Evolutionary conservation across 2,329 filamentous ascomycete species (phyloP), one percentile per base, ranked within the genome.

Genomic region (Verticillium isaacii): DNA sequence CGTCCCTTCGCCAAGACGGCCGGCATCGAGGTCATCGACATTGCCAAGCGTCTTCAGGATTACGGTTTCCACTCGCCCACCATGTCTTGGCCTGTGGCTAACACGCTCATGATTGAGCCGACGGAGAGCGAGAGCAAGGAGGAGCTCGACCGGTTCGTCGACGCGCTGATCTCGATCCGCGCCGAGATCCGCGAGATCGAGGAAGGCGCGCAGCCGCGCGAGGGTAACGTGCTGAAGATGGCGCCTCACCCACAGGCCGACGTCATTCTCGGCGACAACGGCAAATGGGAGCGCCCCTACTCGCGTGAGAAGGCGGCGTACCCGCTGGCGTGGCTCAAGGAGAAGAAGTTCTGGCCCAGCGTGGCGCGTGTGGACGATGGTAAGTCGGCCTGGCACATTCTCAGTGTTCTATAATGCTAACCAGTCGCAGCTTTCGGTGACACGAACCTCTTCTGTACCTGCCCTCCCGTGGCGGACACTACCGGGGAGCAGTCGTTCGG

Each of bases 311-410:
- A 88, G 77, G 94, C 94, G 0, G 94, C 92, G 0, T 98, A 97
- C 74, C 94, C 94, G 19, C 73, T 96, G 65, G 81, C 87, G 0
- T 96, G 86, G 77, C 78, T 98, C 65, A 85, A 86, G 74, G 91
- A 97, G 85, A 97, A 96, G 89, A 98, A 98, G 82, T 97, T 97
- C 79, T 98, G 94, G 94, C 93, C 94, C 0, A 88, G 82, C 39
- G 92, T 97, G 15, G 92, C 90, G 7, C 85, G 94, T 73, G 82
- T 97, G 23, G 91, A 98, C 73, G 94, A 97, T 80, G 85, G 91
- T 94, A 76, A 82, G 89, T 82, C 56, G 25, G n/a, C n/a, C 55
- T 9, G 41, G 29, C 60, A 34, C 2, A 15, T 15, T n/a, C 25
- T 17, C 39, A 4, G 1, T 6, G 3, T 19, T 5, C 19, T 32